phyloP scores from a whole-genome alignment of 108 stramenopile species.

The Epipyxis sp. region DNA sequence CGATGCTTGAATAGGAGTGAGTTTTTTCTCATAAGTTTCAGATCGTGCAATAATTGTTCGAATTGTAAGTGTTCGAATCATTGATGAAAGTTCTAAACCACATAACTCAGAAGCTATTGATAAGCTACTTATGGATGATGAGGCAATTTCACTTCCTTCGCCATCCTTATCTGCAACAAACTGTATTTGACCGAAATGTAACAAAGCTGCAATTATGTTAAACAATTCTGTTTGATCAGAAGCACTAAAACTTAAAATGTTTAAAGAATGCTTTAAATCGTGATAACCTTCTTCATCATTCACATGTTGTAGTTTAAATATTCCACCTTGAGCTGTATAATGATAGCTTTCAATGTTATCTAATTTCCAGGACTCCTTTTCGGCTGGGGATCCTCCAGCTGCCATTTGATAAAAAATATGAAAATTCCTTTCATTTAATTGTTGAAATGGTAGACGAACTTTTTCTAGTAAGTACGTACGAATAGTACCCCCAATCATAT shows the following conservation, averaged over 20 bases:
- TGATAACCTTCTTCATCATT: slow-evolving; percentile 45
- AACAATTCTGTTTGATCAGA: slow-evolving; percentile 38
- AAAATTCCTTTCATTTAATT: slow-evolving; percentile 72
- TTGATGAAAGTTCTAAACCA: slow-evolving; percentile 62
- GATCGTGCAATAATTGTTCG: slow-evolving; percentile 30
- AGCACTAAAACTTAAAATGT: slow-evolving; percentile 36
- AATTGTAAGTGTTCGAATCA: slow-evolving; percentile 45
- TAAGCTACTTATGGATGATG: slow-evolving; percentile 10
- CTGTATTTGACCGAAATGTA: slow-evolving; percentile 55
- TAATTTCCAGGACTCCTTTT: slow-evolving; percentile 38
- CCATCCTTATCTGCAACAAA: slow-evolving; percentile 35
- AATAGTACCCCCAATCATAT: slow-evolving; percentile 82
- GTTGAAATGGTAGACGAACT: slow-evolving; percentile 84
- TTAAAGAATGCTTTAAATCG: not conserved
- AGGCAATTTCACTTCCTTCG: not conserved
- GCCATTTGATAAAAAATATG: slow-evolving; percentile 53
- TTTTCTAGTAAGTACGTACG: slow-evolving; percentile 95
- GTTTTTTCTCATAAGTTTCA: slow-evolving; percentile 23
- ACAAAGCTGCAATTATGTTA: slow-evolving; percentile 46
- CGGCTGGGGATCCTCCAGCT: slow-evolving; percentile 16
- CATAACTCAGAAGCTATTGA: slow-evolving; percentile 58
- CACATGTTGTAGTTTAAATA: slow-evolving; percentile 38
- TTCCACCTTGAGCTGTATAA: slow-evolving; percentile 44
- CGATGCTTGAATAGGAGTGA: slow-evolving; percentile 7
- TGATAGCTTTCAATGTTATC: slow-evolving; percentile 42